Percentiles rank a stretch among this genome's conserved stretches.
These are phyloP conservation scores for Oxytropis ochrocephala DNA, from an alignment of 306 rosid genomes.

Conservation along the genomic window DNA sequence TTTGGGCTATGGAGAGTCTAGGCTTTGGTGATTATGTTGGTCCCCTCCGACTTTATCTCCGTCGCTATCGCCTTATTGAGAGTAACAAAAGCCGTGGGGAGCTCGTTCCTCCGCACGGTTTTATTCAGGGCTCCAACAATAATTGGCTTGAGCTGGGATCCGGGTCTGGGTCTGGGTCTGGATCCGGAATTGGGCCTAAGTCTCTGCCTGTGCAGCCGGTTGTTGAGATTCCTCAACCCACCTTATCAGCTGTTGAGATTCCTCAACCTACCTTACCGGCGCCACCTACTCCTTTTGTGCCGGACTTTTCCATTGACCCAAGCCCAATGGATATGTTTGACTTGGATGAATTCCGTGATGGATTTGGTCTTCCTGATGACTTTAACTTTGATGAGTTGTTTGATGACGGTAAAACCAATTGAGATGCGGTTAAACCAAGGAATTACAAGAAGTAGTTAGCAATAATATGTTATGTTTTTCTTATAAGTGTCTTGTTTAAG, in stretches of 20 bases:
- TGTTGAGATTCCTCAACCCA: neutral
- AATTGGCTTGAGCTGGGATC: neutral
- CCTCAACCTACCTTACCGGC: neutral
- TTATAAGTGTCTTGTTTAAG: neutral
- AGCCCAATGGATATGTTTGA: neutral
- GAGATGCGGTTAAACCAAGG: neutral
- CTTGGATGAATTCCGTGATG: neutral
- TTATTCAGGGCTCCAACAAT: neutral
- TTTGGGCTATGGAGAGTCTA: neutral
- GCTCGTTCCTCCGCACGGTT: neutral
- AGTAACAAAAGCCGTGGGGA: no score
- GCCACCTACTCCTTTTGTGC: neutral
- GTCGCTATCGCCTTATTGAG: neutral
- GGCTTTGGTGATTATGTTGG: neutral
- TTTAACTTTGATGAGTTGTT: neutral
- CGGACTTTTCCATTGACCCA: neutral
- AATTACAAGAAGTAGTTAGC: no score
- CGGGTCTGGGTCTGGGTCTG: neutral
- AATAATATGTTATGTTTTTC: neutral
- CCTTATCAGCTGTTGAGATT: neutral
- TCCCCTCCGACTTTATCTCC: neutral
- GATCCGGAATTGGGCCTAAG: neutral
- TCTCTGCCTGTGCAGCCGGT: neutral
- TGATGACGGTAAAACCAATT: neutral
- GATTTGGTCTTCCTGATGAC: neutral